A percentile compares a stretch with the other conserved stretches of the same genome.
phyloP scores from a whole-genome alignment of 2,329 filamentous ascomycete species.

The Xylaria sp. region DNA sequence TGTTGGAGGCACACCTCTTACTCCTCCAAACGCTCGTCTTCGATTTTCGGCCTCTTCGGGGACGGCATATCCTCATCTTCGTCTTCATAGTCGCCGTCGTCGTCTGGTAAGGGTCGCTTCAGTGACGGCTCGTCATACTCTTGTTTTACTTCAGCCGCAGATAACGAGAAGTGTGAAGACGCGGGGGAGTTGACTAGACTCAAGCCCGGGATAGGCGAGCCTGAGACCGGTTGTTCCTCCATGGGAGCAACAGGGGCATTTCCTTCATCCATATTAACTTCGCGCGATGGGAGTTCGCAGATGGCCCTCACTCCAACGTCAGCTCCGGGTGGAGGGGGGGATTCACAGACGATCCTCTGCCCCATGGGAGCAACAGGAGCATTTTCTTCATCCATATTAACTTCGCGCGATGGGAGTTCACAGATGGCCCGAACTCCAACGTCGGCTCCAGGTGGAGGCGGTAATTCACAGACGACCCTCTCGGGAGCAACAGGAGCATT shows the following conservation, averaged over 20 bases:
- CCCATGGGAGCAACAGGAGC: conserved; percentile 6
- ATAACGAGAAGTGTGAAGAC: not conserved
- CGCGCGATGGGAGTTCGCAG: not conserved
- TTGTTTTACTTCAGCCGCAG: too few relatives aligned
- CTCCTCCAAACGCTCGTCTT: not conserved
- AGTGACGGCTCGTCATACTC: too few relatives aligned
- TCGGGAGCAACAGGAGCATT: not conserved
- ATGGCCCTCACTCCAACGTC: too few relatives aligned
- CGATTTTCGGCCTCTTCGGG: not conserved
- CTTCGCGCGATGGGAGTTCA: not conserved
- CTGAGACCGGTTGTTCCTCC: not conserved
- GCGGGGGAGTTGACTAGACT: not conserved
- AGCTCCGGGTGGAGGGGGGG: too few relatives aligned
- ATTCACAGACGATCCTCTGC: too few relatives aligned
- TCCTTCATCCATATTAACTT: not conserved
- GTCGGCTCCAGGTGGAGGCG: too few relatives aligned
- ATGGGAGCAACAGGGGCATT: not conserved
- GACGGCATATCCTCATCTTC: not conserved
- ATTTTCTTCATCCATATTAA: not conserved
- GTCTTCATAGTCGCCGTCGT: not conserved
- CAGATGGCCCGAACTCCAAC: too few relatives aligned
- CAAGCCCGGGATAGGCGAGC: not conserved
- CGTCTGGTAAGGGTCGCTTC: not conserved
- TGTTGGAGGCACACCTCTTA: too few relatives aligned
- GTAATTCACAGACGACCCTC: too few relatives aligned